Evolutionary conservation across 164 flowering plant genomes (phyloP).

Genomic region (Taxillus chinensis): DNA sequence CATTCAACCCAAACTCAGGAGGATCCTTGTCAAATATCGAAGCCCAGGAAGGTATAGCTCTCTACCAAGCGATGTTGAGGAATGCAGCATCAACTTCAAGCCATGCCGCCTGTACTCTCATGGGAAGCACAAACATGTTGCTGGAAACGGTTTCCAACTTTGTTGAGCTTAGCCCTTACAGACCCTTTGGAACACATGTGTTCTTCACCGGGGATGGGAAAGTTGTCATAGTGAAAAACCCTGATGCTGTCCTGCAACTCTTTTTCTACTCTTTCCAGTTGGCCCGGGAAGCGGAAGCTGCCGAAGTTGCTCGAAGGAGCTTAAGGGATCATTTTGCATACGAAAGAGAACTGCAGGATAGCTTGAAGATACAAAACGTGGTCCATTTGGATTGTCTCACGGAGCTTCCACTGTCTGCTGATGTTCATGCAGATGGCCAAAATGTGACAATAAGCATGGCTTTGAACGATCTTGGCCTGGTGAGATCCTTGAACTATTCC

Average conservation of each 20-base stretch:
- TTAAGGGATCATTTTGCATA: conserved; percentile 42
- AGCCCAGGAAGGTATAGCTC: conserved; percentile 14
- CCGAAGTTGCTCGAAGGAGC: conserved; percentile 22
- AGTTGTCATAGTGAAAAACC: conserved; percentile 33
- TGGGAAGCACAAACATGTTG: conserved; percentile 46
- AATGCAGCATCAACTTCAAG: conserved; percentile 40
- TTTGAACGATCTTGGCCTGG: conserved; percentile 59
- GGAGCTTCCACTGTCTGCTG: conserved; percentile 31
- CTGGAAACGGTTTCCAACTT: conserved; percentile 40
- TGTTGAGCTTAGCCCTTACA: conserved; percentile 57
- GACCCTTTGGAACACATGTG: conserved; percentile 62
- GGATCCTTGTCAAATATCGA: conserved; percentile 3
- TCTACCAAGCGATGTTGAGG: conserved; percentile 35
- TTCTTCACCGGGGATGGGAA: conserved; percentile 49
- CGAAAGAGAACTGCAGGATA: conserved; percentile 20
- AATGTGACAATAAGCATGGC: conserved; percentile 11
- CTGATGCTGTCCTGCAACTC: conserved; percentile 67
- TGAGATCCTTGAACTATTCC: conserved; percentile 13
- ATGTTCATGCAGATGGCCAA: conserved; percentile 11
- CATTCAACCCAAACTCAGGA: conserved; percentile 24
- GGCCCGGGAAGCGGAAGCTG: conserved; percentile 16
- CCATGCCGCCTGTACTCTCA: conserved; percentile 48
- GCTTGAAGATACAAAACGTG: conserved; percentile 26
- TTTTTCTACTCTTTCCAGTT: conserved; percentile 49
- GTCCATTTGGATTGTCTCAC: conserved; percentile 25